A percentile compares a stretch with the other conserved stretches of the same genome.
Evolutionary conservation across 345 rosid genomes (phyloP).

Genomic region (Leavenworthia alabamica): DNA sequence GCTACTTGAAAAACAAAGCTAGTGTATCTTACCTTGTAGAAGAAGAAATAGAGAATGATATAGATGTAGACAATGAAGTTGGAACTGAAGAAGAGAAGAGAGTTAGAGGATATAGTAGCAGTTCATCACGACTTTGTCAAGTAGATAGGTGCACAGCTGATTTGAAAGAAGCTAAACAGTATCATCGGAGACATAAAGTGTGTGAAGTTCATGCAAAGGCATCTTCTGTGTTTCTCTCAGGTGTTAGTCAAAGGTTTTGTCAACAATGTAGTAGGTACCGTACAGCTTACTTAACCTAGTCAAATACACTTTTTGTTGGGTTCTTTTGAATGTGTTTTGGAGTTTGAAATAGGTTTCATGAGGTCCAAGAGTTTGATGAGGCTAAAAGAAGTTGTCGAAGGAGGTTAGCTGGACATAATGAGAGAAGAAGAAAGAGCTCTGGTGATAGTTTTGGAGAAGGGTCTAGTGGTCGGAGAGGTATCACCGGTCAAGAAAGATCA

Average conservation of each 20-base stretch:
- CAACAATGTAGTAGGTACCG: conserved; percentile 86
- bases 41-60: conserved; percentile 33
- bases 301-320: not conserved
- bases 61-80: conserved; percentile 50
- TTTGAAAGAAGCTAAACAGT: conserved; percentile 49
- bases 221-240: conserved; percentile 48
- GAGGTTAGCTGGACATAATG: conserved; percentile 80
- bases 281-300: not conserved
- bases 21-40: conserved; percentile 30
- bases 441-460: conserved; percentile 51
- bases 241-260: conserved; percentile 62
- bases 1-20: conserved; percentile 24
- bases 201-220: conserved; percentile 80
- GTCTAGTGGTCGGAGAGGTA: conserved; percentile 38
- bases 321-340: not conserved
- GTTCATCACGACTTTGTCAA: conserved; percentile 46
- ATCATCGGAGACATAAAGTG: conserved; percentile 67
- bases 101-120: conserved; percentile 21
- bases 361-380: conserved; percentile 70
- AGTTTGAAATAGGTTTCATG: conserved; percentile 32
- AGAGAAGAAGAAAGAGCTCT: conserved; percentile 66
- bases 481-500: conserved; percentile 27
- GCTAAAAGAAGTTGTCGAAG: conserved; percentile 76
- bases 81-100: conserved; percentile 33
- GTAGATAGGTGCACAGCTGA: conserved; percentile 56